These are phyloP conservation scores for Penicillium corylophilum DNA, from an alignment of 2,329 filamentous ascomycete species.

Conservation along the genomic window DNA sequence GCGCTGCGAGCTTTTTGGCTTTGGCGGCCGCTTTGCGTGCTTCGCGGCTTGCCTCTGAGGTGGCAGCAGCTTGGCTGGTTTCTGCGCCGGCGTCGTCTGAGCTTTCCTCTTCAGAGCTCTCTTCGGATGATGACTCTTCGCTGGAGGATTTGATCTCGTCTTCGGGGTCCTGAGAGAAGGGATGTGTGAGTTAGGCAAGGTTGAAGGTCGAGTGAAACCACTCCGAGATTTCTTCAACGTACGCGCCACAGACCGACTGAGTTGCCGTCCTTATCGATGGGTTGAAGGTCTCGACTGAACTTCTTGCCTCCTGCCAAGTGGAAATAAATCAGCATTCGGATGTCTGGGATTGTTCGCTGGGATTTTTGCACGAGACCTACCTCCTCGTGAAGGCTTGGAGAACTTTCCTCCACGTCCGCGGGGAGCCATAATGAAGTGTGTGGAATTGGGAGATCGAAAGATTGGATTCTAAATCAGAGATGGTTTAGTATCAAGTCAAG, in stretches of 20 bases:
- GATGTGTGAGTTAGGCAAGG: background rate
- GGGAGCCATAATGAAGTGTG: constrained; percentile 38
- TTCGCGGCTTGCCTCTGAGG: constrained; percentile 70
- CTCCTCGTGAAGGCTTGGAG: constrained; percentile 88
- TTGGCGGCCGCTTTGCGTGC: constrained; percentile 85
- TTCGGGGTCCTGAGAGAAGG: constrained; percentile 32
- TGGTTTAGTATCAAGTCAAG: background rate
- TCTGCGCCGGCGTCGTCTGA: constrained; percentile 51
- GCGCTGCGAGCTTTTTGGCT: constrained; percentile 85
- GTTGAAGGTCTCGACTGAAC: constrained; percentile 88
- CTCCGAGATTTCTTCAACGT: constrained; percentile 34
- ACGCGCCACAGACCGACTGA: constrained; percentile 84
- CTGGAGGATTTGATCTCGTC: constrained; percentile 44
- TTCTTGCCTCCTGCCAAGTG: constrained; percentile 75
- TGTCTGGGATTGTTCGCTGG: background rate
- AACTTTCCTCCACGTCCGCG: constrained; percentile 89
- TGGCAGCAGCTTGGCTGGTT: constrained; percentile 47
- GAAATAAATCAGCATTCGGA: constrained; percentile 3
- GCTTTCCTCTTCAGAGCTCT: constrained; percentile 50
- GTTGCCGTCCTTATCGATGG: constrained; percentile 85
- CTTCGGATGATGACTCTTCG: constrained; percentile 49
- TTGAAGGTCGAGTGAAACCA: background rate
- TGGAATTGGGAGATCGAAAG: background rate
- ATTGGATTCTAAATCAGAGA: background rate
- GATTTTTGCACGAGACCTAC: constrained; percentile 50